Evolutionary conservation across 2,329 filamentous ascomycete species (phyloP).

Genomic region (Hyphodiscus sp.): DNA sequence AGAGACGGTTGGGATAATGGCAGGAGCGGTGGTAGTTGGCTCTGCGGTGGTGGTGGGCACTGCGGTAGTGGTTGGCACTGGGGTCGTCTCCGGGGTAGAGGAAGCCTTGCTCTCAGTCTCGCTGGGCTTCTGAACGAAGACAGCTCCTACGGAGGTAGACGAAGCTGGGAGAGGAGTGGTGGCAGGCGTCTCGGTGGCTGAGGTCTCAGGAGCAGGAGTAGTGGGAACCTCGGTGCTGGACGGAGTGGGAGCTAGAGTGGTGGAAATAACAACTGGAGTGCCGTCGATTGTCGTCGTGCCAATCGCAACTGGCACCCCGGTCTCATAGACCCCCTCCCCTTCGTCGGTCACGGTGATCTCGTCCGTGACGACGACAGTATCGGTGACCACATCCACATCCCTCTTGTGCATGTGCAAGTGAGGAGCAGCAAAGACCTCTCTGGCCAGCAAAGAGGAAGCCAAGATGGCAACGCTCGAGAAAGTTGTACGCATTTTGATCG

Average conservation of each 20-base stretch:
- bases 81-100: background rate
- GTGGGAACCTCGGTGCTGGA: background rate
- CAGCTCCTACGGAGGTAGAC: background rate
- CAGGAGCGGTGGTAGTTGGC: background rate
- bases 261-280: conserved; percentile 8
- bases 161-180: background rate
- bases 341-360: conserved; percentile 19
- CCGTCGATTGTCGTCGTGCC: conserved; percentile 16
- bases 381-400: conserved; percentile 16
- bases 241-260: background rate
- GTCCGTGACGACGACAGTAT: conserved; percentile 20
- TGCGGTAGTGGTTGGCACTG: background rate
- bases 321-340: conserved; percentile 17
- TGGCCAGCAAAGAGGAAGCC: conserved; percentile 28
- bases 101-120: background rate
- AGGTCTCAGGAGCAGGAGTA: background rate
- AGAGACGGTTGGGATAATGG: background rate
- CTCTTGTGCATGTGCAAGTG: conserved; percentile 15
- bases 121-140: conserved; percentile 4
- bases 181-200: background rate
- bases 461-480: conserved; percentile 23
- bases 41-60: background rate
- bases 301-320: conserved; percentile 14
- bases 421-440: conserved; percentile 21
- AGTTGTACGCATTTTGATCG: conserved; percentile 22